Conservation (phyloP, 495 filamentous ascomycete genomes). For the Penicillium diatomitis region DNA sequence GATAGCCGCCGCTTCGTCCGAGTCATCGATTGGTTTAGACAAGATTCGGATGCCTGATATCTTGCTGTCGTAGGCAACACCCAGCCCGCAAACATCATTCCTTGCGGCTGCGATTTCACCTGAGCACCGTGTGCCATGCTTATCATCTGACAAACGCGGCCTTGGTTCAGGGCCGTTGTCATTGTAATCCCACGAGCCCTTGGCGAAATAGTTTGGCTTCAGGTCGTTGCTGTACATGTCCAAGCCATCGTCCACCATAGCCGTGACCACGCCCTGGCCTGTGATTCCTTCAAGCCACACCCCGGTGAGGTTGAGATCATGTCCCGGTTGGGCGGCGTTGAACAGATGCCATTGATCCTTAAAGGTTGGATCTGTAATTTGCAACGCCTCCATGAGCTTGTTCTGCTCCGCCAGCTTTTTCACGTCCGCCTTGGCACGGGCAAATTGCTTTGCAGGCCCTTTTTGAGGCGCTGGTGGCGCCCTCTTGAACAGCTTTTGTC, state of each 20-base stretch:
- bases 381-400: slow-evolving; percentile 52
- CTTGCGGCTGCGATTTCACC: slow-evolving; percentile 86
- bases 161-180: slow-evolving; percentile 69
- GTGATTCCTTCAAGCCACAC: slow-evolving; percentile 91
- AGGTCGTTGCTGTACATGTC: slow-evolving; percentile 97
- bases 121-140: slow-evolving; percentile 87
- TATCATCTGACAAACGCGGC: slow-evolving; percentile 71
- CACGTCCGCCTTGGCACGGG: slow-evolving; percentile 22
- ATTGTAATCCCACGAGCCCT: slow-evolving; percentile 93
- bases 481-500: slow-evolving; percentile 69
- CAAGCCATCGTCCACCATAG: slow-evolving; percentile 91
- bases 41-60: slow-evolving; percentile 87
- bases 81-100: slow-evolving; percentile 92
- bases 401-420: slow-evolving; percentile 47
- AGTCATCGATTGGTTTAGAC: slow-evolving; percentile 79
- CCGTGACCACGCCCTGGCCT: slow-evolving; percentile 77
- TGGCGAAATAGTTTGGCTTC: slow-evolving; percentile 82
- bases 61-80: slow-evolving; percentile 86
- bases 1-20: slow-evolving; percentile 84
- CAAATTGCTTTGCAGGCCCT: background rate
- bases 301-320: slow-evolving; percentile 91
- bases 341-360: slow-evolving; percentile 90
- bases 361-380: slow-evolving; percentile 85
- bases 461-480: slow-evolving; percentile 37
- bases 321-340: slow-evolving; percentile 70